phyloP scores from a whole-genome alignment of 805 yeast genomes.

The Kregervanrija fluxuum region DNA sequence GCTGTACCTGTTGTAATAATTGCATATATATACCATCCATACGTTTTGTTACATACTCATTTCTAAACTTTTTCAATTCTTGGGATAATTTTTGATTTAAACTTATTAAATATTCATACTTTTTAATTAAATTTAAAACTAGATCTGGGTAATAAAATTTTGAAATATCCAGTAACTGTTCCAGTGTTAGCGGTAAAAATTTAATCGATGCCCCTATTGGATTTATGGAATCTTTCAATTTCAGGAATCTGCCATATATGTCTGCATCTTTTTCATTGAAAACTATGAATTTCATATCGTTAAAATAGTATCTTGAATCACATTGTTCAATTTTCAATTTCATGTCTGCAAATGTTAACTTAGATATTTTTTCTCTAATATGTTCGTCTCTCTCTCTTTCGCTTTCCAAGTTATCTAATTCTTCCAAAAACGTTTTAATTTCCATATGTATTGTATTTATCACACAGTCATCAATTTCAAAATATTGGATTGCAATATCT shows the following conservation, averaged over 20 bases:
- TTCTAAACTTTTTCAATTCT: conserved; percentile 35
- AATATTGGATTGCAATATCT: conserved; percentile 35
- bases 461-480: conserved; percentile 35
- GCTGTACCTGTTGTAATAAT: conserved; percentile 15
- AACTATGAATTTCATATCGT: conserved; percentile 2
- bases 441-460: no score
- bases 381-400: conserved; percentile 5
- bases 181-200: conserved; percentile 45
- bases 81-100: conserved; percentile 35
- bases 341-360: background rate
- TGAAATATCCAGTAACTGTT: conserved; percentile 31
- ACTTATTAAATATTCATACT: conserved; percentile 32
- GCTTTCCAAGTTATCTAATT: conserved; percentile 18
- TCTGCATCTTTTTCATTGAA: conserved; percentile 2
- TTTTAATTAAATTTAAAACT: conserved; percentile 26
- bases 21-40: conserved; percentile 50
- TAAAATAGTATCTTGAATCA: background rate
- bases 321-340: background rate
- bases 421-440: conserved; percentile 34
- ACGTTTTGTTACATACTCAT: conserved; percentile 41
- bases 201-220: conserved; percentile 48
- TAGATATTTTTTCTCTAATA: conserved; percentile 24
- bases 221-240: conserved; percentile 33
- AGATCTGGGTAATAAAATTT: conserved; percentile 25
- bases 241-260: conserved; percentile 25